Evolutionary conservation across 306 rosid genomes (phyloP).

Genomic region (Delonix regia): DNA sequence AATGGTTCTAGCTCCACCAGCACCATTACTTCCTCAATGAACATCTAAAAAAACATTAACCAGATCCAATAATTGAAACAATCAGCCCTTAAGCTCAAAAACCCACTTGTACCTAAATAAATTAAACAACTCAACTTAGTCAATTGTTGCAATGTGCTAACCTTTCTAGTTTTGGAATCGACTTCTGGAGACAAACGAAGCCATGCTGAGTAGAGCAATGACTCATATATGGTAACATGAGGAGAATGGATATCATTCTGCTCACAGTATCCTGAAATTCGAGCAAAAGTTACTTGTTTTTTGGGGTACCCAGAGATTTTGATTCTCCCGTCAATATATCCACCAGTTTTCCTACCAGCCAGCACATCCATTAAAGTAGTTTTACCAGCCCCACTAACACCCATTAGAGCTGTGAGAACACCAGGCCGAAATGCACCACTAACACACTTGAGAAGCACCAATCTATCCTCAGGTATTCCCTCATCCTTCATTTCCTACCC

Average conservation of each 20-base stretch:
- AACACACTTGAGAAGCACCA: conserved; percentile 61
- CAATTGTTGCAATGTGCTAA: conserved; percentile 29
- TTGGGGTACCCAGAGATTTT: conserved; percentile 65
- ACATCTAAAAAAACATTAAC: conserved; percentile 56
- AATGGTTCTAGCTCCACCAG: conserved; percentile 55
- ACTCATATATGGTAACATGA: conserved; percentile 63
- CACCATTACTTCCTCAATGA: conserved; percentile 74
- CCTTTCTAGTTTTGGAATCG: conserved; percentile 53
- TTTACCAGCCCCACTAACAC: conserved; percentile 79
- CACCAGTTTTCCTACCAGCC: conserved; percentile 73
- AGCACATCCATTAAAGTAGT: conserved; percentile 74
- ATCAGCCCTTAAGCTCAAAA: too few species aligned
- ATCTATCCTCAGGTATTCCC: conserved; percentile 47
- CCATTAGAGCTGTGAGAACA: conserved; percentile 78
- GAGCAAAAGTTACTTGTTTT: conserved; percentile 66
- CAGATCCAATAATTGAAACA: background rate
- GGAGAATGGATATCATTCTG: conserved; percentile 79
- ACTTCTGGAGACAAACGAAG: conserved; percentile 65
- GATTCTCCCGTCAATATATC: conserved; percentile 57
- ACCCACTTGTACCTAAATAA: too few species aligned
- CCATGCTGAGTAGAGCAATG: conserved; percentile 65
- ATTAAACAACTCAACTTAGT: too few species aligned
- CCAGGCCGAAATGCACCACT: conserved; percentile 78
- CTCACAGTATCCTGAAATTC: conserved; percentile 66
- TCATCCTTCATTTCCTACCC: conserved; percentile 61